Evolutionary conservation across 2,329 filamentous ascomycete species (phyloP).

Genomic region (Juglanconis sp.): DNA sequence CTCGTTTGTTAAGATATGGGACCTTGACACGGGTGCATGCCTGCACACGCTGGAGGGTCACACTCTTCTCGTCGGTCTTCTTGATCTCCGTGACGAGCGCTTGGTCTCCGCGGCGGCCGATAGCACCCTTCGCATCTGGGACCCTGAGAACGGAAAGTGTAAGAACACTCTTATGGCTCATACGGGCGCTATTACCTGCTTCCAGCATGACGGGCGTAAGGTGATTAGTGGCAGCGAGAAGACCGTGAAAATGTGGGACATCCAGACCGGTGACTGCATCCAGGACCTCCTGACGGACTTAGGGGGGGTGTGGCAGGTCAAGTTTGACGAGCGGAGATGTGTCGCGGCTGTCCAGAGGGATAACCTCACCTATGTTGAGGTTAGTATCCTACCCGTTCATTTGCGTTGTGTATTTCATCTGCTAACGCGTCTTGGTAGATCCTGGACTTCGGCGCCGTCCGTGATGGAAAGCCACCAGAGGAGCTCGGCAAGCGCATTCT

Average conservation of each 20-base stretch:
- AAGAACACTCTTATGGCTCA: constrained; percentile 88
- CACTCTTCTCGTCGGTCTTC: constrained; percentile 82
- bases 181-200: constrained; percentile 96
- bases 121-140: constrained; percentile 93
- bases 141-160: constrained; percentile 87
- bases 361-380: constrained; percentile 91
- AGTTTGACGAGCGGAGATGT: constrained; percentile 91
- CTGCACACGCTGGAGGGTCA: constrained; percentile 92
- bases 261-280: constrained; percentile 85
- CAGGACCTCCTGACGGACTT: constrained; percentile 90
- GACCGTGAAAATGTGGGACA: constrained; percentile 98
- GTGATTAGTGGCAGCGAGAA: constrained; percentile 95
- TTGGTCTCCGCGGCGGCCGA: constrained; percentile 94
- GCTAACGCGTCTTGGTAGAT: constrained; percentile 58
- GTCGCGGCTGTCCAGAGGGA: constrained; percentile 95
- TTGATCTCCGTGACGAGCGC: constrained; percentile 85
- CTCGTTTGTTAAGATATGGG: constrained; percentile 97
- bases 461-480: constrained; percentile 77
- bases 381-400: constrained; percentile 40
- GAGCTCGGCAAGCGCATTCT: constrained; percentile 76
- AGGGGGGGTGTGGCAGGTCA: constrained; percentile 98
- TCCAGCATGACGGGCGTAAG: constrained; percentile 95
- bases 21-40: constrained; percentile 78
- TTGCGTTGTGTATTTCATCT: constrained; percentile 4
- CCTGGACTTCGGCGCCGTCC: constrained; percentile 90